Evolutionary conservation across 768 basidiomycete genomes (phyloP).

Genomic region (Rickenella mellea): DNA sequence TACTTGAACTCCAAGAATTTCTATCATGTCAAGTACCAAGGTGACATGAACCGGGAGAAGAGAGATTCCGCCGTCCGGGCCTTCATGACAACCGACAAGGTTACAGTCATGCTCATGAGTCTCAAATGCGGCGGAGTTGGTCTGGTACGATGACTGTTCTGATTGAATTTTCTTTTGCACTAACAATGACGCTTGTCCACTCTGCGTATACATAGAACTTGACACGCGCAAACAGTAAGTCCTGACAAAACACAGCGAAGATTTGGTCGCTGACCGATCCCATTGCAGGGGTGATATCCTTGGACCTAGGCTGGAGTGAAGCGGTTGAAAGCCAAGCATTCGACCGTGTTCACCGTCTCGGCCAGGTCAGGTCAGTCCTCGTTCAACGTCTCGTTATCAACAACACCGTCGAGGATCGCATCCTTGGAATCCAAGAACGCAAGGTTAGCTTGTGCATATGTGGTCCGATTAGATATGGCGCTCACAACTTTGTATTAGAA

Average conservation of each 20-base stretch:
- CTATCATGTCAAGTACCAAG: slow-evolving; percentile 55
- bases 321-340: slow-evolving; percentile 56
- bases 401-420: slow-evolving; percentile 62
- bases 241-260: neutral
- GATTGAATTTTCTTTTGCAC: neutral
- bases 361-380: slow-evolving; percentile 40
- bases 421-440: slow-evolving; percentile 51
- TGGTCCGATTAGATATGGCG: neutral
- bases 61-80: slow-evolving; percentile 45
- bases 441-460: slow-evolving; percentile 30
- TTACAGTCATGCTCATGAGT: slow-evolving; percentile 52
- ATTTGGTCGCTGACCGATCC: neutral
- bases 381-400: slow-evolving; percentile 50
- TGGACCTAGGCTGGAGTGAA: slow-evolving; percentile 57
- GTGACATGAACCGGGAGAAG: slow-evolving; percentile 43
- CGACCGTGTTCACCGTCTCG: slow-evolving; percentile 39
- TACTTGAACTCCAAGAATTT: slow-evolving; percentile 47
- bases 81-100: slow-evolving; percentile 54
- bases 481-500: slow-evolving; percentile 20
- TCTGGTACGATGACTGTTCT: slow-evolving; percentile 13
- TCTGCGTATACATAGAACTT: slow-evolving; percentile 36
- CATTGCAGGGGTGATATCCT: slow-evolving; percentile 37
- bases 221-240: slow-evolving; percentile 45
- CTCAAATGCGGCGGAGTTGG: slow-evolving; percentile 53
- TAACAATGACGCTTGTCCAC: neutral